Evolutionary conservation across 495 filamentous ascomycete genomes (phyloP).

Genomic region (Hypoxylon rickii): DNA sequence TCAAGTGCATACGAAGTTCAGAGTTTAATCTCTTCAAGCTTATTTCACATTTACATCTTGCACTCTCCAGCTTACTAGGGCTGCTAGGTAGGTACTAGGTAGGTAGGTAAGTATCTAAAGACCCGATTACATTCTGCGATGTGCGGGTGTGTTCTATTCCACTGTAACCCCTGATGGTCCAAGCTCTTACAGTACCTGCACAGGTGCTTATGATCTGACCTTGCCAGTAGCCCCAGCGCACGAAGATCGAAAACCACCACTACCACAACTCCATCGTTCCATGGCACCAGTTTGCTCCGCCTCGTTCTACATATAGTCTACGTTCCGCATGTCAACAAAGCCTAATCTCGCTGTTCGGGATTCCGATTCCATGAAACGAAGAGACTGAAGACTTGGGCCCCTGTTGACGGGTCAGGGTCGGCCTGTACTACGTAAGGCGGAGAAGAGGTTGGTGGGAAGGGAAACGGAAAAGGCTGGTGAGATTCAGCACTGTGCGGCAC

Average conservation of each 20-base stretch:
- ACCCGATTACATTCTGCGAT: slow-evolving; percentile 3
- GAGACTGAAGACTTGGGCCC: neutral
- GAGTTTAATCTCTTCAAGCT: slow-evolving; percentile 4
- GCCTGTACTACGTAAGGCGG: slow-evolving; percentile 3
- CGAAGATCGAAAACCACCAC: neutral
- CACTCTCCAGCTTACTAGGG: too few species aligned
- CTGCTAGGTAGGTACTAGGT: too few species aligned
- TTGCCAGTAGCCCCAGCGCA: too few species aligned
- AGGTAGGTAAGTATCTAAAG: neutral
- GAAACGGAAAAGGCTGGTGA: slow-evolving; percentile 20
- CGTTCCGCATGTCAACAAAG: too few species aligned
- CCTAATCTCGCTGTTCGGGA: slow-evolving; percentile 9
- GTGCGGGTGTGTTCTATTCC: neutral
- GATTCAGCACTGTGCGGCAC: neutral
- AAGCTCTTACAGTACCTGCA: too few species aligned
- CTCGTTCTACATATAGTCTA: too few species aligned
- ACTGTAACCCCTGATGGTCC: neutral
- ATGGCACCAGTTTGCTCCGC: too few species aligned
- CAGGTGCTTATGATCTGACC: neutral
- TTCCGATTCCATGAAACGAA: too few species aligned
- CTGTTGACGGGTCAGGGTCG: neutral
- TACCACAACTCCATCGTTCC: too few species aligned
- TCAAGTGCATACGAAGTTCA: slow-evolving; percentile 19
- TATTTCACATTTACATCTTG: too few species aligned
- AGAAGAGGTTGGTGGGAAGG: slow-evolving; percentile 22